phyloP scores from a whole-genome alignment of 139 green algal species.

The Zygnema cylindricum region DNA sequence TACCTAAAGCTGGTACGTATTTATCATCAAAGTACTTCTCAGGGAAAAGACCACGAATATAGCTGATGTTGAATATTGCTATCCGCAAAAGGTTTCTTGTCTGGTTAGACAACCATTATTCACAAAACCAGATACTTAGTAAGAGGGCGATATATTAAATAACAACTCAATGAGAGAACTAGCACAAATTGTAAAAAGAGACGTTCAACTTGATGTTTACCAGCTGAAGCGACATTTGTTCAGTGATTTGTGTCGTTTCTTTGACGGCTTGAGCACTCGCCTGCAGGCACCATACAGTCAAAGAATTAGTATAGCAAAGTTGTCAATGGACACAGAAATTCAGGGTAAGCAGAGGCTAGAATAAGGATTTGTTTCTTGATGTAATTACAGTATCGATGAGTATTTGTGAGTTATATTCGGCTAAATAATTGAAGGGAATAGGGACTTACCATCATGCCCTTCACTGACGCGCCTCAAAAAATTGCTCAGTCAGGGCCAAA shows the following conservation, averaged over 20 bases:
- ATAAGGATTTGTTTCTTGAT: no score
- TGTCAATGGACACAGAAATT: neutral
- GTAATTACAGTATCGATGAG: no score
- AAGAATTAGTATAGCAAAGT: no score
- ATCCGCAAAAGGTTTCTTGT: conserved; percentile 55
- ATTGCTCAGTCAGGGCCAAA: no score
- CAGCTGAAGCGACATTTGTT: conserved; percentile 41
- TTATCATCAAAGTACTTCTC: conserved; percentile 62
- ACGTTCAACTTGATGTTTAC: neutral
- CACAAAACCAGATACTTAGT: neutral
- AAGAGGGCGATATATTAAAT: neutral
- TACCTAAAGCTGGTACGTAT: conserved; percentile 58
- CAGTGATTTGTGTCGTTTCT: conserved; percentile 39
- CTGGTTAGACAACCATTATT: conserved; percentile 1
- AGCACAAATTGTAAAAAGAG: neutral
- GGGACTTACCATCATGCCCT: no score
- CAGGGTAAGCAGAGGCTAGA: neutral
- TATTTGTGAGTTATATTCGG: no score
- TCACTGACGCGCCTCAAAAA: no score
- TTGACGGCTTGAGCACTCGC: conserved; percentile 28
- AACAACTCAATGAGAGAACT: neutral
- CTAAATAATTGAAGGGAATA: no score
- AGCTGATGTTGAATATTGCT: conserved; percentile 59
- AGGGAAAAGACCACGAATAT: conserved; percentile 59
- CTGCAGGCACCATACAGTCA: conserved; percentile 17